Conservation (phyloP, 1,284 basidiomycete genomes). For the Ceratorhiza oryzae-sativae region DNA sequence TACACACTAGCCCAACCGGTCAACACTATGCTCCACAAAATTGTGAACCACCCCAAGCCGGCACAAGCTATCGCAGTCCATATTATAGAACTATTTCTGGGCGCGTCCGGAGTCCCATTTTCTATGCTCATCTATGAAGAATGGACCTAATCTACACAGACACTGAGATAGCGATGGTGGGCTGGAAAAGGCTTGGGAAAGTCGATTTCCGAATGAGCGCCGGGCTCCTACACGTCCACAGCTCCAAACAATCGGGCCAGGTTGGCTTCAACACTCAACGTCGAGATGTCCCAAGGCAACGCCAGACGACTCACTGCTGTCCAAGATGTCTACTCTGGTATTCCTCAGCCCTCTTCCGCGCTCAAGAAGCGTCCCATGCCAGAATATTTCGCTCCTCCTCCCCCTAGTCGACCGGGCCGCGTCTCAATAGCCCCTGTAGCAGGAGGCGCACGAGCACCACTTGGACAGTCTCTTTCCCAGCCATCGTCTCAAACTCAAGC, state of each 20-base stretch:
- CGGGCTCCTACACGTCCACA: conserved; percentile 10
- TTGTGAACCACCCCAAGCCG: conserved; percentile 72
- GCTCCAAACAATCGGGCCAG: neutral
- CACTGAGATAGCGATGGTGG: neutral
- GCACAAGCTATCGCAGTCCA: conserved; percentile 43
- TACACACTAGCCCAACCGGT: conserved; percentile 58
- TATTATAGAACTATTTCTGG: neutral
- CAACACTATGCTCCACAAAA: conserved; percentile 77
- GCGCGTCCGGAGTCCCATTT: neutral
- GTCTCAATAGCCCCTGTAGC: conserved; percentile 23
- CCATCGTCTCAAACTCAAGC: conserved; percentile 24
- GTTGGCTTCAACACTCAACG: conserved; percentile 1
- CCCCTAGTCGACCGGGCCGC: conserved; percentile 18
- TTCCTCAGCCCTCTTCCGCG: conserved; percentile 19
- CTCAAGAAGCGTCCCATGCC: conserved; percentile 26
- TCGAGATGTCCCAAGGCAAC: conserved; percentile 22
- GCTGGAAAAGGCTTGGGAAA: neutral
- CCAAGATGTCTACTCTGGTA: conserved; percentile 27
- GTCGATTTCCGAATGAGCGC: neutral
- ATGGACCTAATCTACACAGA: neutral
- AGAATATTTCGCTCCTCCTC: conserved; percentile 29
- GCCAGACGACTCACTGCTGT: conserved; percentile 5
- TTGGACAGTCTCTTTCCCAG: conserved; percentile 27
- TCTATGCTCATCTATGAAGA: neutral
- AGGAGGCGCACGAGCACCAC: conserved; percentile 10